These are phyloP conservation scores for Anisodus acutangulus DNA, from an alignment of 257 asterid genomes.

Conservation along the genomic window DNA sequence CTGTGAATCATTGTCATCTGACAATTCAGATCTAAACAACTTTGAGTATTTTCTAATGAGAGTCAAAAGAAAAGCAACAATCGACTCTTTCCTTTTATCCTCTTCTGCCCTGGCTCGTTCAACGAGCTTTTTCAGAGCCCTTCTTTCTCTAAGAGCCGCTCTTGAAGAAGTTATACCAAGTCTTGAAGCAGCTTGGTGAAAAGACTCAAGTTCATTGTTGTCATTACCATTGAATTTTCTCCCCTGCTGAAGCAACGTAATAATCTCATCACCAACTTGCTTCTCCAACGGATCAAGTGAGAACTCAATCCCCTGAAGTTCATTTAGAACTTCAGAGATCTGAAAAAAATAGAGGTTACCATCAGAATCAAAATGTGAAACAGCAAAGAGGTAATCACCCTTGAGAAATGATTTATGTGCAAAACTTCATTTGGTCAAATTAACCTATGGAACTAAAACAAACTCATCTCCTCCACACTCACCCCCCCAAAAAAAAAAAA, in stretches of 20 bases:
- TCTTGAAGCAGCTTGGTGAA: conserved; percentile 89
- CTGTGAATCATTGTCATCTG: conserved; percentile 95
- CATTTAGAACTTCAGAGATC: conserved; percentile 77
- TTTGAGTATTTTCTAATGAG: conserved; percentile 92
- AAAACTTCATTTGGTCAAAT: neutral
- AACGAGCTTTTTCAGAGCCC: conserved; percentile 89
- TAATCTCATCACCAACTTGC: conserved; percentile 85
- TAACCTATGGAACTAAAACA: neutral
- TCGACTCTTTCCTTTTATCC: conserved; percentile 93
- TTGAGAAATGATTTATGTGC: neutral
- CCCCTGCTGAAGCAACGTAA: conserved; percentile 91
- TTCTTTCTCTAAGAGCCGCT: conserved; percentile 93
- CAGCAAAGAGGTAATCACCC: neutral
- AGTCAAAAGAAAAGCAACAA: conserved; percentile 83
- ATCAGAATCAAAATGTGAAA: conserved; percentile 36
- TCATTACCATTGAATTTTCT: conserved; percentile 75
- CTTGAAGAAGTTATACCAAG: conserved; percentile 92
- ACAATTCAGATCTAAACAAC: conserved; percentile 81
- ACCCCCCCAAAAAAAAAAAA: too few species aligned
- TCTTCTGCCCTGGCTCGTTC: conserved; percentile 90
- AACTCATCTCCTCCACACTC: neutral
- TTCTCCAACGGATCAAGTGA: conserved; percentile 82
- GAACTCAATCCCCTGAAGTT: conserved; percentile 73
- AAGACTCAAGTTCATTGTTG: conserved; percentile 82
- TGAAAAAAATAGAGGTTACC: conserved; percentile 39